phyloP scores from a whole-genome alignment of 208 protist genomes.

The Acanthamoeba pearcei region DNA sequence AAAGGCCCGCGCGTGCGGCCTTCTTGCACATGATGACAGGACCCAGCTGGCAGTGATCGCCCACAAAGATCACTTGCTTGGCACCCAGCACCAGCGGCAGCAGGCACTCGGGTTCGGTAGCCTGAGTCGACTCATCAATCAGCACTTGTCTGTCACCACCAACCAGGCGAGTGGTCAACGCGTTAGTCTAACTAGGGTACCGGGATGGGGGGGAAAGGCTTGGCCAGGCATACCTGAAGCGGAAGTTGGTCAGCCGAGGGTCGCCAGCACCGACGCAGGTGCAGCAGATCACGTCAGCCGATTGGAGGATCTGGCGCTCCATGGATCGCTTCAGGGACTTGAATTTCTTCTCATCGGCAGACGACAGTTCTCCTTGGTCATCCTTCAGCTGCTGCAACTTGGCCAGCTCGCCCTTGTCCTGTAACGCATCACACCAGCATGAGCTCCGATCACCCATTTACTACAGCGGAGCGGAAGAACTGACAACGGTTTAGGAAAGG shows the following conservation, averaged over 20 bases:
- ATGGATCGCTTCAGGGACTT: conserved; percentile 81
- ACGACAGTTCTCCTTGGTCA: conserved; percentile 90
- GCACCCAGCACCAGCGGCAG: conserved; percentile 96
- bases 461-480: no score
- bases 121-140: conserved; percentile 98
- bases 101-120: conserved; percentile 97
- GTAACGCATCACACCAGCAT: no score
- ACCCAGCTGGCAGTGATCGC: conserved; percentile 98
- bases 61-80: conserved; percentile 95
- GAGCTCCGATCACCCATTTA: background rate
- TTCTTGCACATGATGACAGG: conserved; percentile 97
- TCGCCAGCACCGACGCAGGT: conserved; percentile 97
- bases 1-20: conserved; percentile 93
- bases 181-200: background rate
- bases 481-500: background rate
- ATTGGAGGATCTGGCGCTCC: conserved; percentile 90
- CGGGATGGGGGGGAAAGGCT: no score
- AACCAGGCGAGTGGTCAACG: background rate
- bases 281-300: conserved; percentile 96
- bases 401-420: conserved; percentile 84
- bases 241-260: conserved; percentile 89
- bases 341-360: conserved; percentile 90
- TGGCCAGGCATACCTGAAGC: conserved; percentile 87
- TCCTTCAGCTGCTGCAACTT: conserved; percentile 93
- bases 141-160: conserved; percentile 89